These are phyloP conservation scores for Pyrenopolyporus hunteri DNA, from an alignment of 495 filamentous ascomycete species.

Conservation along the genomic window DNA sequence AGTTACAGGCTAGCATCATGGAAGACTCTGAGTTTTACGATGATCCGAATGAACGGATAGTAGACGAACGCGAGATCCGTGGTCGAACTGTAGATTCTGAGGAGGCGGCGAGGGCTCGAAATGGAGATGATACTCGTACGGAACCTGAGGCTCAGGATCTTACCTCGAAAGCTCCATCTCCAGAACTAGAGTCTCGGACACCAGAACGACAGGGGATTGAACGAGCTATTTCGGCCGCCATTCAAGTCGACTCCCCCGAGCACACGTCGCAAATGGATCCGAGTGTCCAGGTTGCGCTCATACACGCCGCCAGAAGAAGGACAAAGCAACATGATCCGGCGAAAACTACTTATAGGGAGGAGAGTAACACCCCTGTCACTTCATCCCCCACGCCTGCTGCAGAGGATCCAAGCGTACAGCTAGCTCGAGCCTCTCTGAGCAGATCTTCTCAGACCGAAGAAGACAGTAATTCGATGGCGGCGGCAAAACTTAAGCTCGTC, in stretches of 20 bases:
- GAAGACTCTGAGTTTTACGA: constrained; percentile 24
- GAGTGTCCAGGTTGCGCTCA: constrained; percentile 46
- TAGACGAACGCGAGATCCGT: neutral
- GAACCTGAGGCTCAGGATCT: neutral
- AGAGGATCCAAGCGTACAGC: constrained; percentile 36
- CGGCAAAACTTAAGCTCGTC: constrained; percentile 47
- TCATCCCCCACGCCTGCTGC: constrained; percentile 12
- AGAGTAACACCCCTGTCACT: neutral
- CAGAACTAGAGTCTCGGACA: constrained; percentile 8
- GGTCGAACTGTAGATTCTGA: constrained; percentile 1
- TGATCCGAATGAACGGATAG: neutral
- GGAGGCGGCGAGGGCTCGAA: neutral
- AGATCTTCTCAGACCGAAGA: constrained; percentile 31
- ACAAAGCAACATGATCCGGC: constrained; percentile 32
- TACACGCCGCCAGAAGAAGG: constrained; percentile 37
- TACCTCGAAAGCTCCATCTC: constrained; percentile 10
- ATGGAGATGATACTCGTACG: constrained; percentile 6
- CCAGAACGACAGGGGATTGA: constrained; percentile 1
- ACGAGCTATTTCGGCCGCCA: neutral
- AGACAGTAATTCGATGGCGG: constrained; percentile 37
- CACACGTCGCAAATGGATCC: constrained; percentile 29
- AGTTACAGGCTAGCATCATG: constrained; percentile 40
- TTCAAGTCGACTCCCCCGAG: constrained; percentile 7
- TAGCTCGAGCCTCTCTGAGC: constrained; percentile 33
- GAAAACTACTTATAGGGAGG: neutral